These are phyloP conservation scores for Fraxinus velutina DNA, from an alignment of 305 asterid species.

Conservation along the genomic window DNA sequence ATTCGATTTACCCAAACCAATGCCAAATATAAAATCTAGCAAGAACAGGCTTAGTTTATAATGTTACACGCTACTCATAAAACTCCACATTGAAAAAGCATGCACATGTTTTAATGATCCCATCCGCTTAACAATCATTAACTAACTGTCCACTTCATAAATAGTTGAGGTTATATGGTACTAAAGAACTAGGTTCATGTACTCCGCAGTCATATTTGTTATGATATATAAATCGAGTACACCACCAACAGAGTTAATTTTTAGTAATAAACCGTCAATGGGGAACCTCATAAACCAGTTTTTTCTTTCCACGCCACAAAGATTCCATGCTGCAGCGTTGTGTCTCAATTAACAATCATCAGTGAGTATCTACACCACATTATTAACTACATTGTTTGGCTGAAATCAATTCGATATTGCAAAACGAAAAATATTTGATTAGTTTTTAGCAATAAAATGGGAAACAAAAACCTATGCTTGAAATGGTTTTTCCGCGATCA, in stretches of 20 bases:
- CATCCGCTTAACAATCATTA: conserved; percentile 4
- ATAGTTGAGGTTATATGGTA: background rate
- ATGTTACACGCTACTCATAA: background rate
- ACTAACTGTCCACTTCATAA: background rate
- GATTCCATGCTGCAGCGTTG: background rate
- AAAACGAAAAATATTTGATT: background rate
- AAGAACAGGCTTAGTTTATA: background rate
- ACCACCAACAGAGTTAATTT: background rate
- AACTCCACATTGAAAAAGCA: background rate
- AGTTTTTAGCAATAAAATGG: background rate
- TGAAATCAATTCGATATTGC: background rate
- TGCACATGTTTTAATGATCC: background rate
- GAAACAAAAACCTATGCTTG: background rate
- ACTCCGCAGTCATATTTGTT: conserved; percentile 6
- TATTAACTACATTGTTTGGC: background rate
- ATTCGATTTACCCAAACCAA: conserved; percentile 7
- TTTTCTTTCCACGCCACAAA: background rate
- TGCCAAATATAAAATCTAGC: background rate
- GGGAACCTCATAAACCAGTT: conserved; percentile 10
- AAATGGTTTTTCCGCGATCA: background rate
- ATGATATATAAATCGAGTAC: background rate
- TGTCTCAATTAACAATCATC: background rate
- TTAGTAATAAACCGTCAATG: background rate
- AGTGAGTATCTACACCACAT: background rate
- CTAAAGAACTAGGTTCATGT: background rate